Base-by-base conservation (phyloP, 2,329 filamentous ascomycete genomes). In the Helicocarpus griseus region DNA sequence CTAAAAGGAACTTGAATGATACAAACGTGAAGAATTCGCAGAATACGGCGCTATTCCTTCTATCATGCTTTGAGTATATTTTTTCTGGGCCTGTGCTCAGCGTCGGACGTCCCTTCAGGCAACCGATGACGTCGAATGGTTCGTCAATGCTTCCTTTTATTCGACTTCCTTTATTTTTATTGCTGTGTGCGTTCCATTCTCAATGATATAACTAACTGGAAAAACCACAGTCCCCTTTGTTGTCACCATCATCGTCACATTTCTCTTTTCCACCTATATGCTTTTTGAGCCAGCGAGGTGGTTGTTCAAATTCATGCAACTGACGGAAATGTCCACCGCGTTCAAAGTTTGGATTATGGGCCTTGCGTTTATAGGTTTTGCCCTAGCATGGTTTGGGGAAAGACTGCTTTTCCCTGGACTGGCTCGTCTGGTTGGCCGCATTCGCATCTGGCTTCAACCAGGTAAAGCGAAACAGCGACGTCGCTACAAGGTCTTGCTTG, bases 11-110 rank as follows among this genome's bases (percentile, higher is more conserved):
- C 62, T 80, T 79, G 24, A 79, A 95, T 28, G 85, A 93, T 63
- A 85, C 86, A 22, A 95, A 93, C 64, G 85, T 90, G 49, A 78
- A 85, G 61, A 97, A 97, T 68, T 95, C 89, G 8, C 87, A 97
- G 62, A 97, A 98, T 62, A 95, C 91, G 0, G 83, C 86, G 0
- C 73, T 98, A 1, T 98, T 98, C 73, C 72, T 97, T 28, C 76
- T 90, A 4, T 94, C 87, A 1, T 96, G 89, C 66, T 97, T 90
- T 63, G 90, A 97, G 66, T 98, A 98, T 67, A 94, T 95, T 35
- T 77, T 96, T 21, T 87, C 89, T 0, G 93, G 88, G 3, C 78
- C 97, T 36, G 86, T 97, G 1, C 77, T 98, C 28, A 95, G 86
- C 60, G 88, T 93, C n/a, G 94, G 93, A 1, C 83, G 81, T 31